Conservation (phyloP, 306 rosid species). For the Medicago truncatula region DNA sequence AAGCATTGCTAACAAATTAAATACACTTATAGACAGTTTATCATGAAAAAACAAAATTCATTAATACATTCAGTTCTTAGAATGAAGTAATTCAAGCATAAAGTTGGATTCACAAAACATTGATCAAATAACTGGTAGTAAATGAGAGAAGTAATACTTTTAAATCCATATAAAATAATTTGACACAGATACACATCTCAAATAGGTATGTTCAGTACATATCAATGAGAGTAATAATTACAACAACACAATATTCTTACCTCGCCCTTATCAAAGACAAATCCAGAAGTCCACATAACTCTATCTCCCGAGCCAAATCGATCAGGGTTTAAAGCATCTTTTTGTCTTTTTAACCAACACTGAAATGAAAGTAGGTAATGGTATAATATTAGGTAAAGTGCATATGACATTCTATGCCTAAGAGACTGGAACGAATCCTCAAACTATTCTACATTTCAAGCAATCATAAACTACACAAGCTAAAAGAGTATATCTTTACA, state of each 20-base stretch:
- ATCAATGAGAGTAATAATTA: constrained; percentile 4
- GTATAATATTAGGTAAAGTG: constrained; percentile 18
- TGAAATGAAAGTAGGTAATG: constrained; percentile 47
- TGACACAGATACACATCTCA: constrained; percentile 13
- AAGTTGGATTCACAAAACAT: constrained; percentile 28
- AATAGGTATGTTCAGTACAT: background rate
- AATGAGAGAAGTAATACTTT: background rate
- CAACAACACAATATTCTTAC: constrained; percentile 50
- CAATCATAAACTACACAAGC: constrained; percentile 15
- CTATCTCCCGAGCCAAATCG: constrained; percentile 54
- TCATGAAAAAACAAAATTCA: background rate
- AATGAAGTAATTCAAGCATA: constrained; percentile 11
- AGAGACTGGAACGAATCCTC: background rate
- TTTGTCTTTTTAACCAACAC: constrained; percentile 96
- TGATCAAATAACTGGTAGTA: constrained; percentile 7
- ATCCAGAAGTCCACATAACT: constrained; percentile 90
- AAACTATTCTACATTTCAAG: background rate
- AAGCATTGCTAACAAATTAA: constrained; percentile 12
- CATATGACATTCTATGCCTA: constrained; percentile 15
- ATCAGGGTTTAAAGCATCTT: constrained; percentile 72
- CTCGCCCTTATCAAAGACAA: constrained; percentile 76
- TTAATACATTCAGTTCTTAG: background rate
- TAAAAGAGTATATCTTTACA: constrained; percentile 19
- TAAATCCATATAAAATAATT: constrained; percentile 32
- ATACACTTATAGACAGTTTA: background rate